These are phyloP conservation scores for Grammothele lineata DNA, from an alignment of 768 basidiomycete species.

Conservation along the genomic window DNA sequence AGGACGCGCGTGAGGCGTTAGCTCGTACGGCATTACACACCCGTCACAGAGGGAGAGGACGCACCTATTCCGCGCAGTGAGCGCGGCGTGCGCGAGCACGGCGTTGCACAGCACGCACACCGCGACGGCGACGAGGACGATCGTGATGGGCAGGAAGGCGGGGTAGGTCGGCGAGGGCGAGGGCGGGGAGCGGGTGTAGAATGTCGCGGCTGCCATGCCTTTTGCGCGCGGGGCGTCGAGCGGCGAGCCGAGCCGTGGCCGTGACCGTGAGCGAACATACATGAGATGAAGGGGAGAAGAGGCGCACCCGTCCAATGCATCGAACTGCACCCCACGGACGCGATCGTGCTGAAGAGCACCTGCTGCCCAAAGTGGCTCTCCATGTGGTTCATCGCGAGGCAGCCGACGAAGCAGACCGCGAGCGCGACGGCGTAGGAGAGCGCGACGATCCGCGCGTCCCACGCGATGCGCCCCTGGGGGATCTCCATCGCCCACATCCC, in stretches of 20 bases:
- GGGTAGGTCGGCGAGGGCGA: constrained; percentile 21
- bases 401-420: constrained; percentile 22
- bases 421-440: constrained; percentile 26
- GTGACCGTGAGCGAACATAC: constrained; percentile 4
- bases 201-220: constrained; percentile 28
- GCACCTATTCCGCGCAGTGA: constrained; percentile 24
- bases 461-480: constrained; percentile 21
- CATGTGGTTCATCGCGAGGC: constrained; percentile 25
- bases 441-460: constrained; percentile 19
- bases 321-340: constrained; percentile 20
- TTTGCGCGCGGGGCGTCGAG: not conserved
- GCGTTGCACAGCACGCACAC: constrained; percentile 26
- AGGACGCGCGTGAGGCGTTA: too few relatives aligned
- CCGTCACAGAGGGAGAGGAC: too few relatives aligned
- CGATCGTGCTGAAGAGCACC: constrained; percentile 25
- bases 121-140: constrained; percentile 19
- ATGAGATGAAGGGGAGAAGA: too few relatives aligned
- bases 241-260: not conserved
- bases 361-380: constrained; percentile 25
- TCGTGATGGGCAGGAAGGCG: constrained; percentile 20
- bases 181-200: constrained; percentile 22
- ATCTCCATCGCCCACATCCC: constrained; percentile 29
- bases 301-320: constrained; percentile 26
- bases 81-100: constrained; percentile 23
- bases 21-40: too few relatives aligned